Base-by-base conservation (phyloP, 2,329 filamentous ascomycete species). In the Neoscytalidium dimidiatum region DNA sequence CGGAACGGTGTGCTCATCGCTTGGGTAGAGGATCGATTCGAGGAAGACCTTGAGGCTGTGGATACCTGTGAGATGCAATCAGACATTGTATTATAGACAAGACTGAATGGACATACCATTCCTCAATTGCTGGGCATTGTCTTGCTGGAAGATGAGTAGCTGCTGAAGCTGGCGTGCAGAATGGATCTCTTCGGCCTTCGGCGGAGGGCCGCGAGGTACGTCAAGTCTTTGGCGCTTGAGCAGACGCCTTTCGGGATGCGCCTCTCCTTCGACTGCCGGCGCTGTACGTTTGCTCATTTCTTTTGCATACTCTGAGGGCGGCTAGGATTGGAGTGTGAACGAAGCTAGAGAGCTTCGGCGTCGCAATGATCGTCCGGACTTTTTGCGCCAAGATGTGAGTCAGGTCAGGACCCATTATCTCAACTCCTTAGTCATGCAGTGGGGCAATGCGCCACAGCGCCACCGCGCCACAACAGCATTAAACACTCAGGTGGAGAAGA, bases 1-100 rank as follows among this genome's bases (percentile, higher is more conserved):
- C 66, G 75, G 74, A 43, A 81, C 74, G 28, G 81, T 77, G 64
- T 83, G 78, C 66, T 85, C 80, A 68, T 84, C 79, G 67, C 82
- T 79, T 65, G 84, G 77, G 68, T 92, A 85, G 43, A 85, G 80
- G 71, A 83, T 83, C 35, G 75, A 78, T 57, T 94, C 90, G 67
- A 94, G 86, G 49, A 94, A 87, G 7, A 81, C 77, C 73, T 92
- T 92, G 79, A 92, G 86, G 0, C 88, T 88, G 70, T 88, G 86
- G 11, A 92, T 83, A 21, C 87, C 88, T 90, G 56, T 2, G 41
- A 0, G 17, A 5, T 44, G 9, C 5, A 3, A 11, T 64, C 6
- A 65, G 74, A 21, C 74, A 68, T 52, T 60, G 17, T 35, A 44
- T 17, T 33, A 7, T 13, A 14, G 4, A 0, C 9, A 26, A 13